These are phyloP conservation scores for Aspergillus kassunensis DNA, from an alignment of 495 filamentous ascomycete species.

Conservation along the genomic window DNA sequence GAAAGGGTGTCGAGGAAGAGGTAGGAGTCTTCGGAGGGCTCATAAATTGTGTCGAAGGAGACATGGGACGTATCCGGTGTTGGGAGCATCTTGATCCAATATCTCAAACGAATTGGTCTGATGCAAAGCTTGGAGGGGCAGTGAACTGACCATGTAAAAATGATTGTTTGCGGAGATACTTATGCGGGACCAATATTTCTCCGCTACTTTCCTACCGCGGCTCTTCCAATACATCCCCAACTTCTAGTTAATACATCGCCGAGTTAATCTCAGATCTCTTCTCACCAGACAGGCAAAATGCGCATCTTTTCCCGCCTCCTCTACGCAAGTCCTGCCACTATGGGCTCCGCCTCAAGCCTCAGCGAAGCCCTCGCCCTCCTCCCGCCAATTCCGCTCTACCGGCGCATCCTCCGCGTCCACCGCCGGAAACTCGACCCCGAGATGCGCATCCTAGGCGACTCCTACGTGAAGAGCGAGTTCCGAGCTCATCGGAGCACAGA, in stretches of 20 bases:
- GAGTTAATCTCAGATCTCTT: too few relatives aligned
- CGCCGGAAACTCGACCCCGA: constrained; percentile 68
- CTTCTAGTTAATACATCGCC: too few relatives aligned
- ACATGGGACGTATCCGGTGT: constrained; percentile 92
- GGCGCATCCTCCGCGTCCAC: constrained; percentile 81
- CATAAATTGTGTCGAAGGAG: constrained; percentile 79
- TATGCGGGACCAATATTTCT: background rate
- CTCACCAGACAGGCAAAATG: constrained; percentile 17
- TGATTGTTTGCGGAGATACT: background rate
- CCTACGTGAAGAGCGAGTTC: constrained; percentile 90
- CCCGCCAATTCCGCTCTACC: constrained; percentile 87
- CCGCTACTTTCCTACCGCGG: constrained; percentile 5
- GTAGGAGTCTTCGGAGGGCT: constrained; percentile 92
- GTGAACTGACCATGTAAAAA: too few relatives aligned
- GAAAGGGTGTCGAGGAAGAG: constrained; percentile 91
- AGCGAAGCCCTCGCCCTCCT: constrained; percentile 69
- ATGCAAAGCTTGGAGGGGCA: too few relatives aligned
- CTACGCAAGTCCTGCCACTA: constrained; percentile 42
- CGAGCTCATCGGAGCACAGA: constrained; percentile 74
- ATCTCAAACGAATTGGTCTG: too few relatives aligned
- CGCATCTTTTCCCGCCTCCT: constrained; percentile 18
- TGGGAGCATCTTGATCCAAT: constrained; percentile 75
- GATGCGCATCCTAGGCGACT: constrained; percentile 79
- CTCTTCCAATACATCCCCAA: background rate
- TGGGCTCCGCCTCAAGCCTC: constrained; percentile 48